phyloP scores from a whole-genome alignment of 2,329 filamentous ascomycete genomes.

The Aspergillus proliferans region DNA sequence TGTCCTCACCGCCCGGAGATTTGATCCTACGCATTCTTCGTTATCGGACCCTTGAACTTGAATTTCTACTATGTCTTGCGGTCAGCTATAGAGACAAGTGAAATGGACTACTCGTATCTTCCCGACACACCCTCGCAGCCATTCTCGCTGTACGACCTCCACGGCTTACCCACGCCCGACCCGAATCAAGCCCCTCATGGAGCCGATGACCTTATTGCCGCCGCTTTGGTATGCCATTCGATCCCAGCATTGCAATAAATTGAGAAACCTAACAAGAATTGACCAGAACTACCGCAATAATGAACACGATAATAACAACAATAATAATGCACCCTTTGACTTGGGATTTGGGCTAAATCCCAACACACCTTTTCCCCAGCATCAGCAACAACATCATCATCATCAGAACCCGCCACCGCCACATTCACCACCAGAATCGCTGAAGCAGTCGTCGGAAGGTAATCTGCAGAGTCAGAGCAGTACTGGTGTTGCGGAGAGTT shows the following conservation, averaged over 20 bases:
- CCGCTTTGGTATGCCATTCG: conserved; percentile 18
- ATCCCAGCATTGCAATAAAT: conserved; percentile 15
- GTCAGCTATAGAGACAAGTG: neutral
- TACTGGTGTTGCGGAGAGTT: conserved; percentile 19
- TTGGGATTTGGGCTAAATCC: conserved; percentile 21
- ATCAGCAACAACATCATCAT: neutral
- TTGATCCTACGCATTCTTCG: no score
- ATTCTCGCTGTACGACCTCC: conserved; percentile 46
- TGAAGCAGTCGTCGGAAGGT: conserved; percentile 23
- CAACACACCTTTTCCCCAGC: conserved; percentile 22
- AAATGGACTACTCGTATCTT: conserved; percentile 56
- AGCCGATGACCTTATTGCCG: conserved; percentile 37
- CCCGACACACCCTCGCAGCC: conserved; percentile 35
- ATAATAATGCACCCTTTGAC: no score
- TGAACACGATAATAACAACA: no score
- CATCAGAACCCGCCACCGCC: conserved; percentile 13
- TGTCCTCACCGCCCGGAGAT: no score
- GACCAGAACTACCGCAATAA: no score
- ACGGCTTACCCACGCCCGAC: conserved; percentile 40
- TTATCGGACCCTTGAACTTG: neutral
- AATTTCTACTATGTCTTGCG: neutral
- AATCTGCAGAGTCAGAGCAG: conserved; percentile 12
- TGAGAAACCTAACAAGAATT: no score
- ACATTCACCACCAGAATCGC: conserved; percentile 32
- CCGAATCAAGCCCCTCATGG: conserved; percentile 37